Percentiles rank a stretch among this genome's conserved stretches.
Evolutionary conservation across 495 filamentous ascomycete genomes (phyloP).

Genomic region (Penicillium bialowiezense): DNA sequence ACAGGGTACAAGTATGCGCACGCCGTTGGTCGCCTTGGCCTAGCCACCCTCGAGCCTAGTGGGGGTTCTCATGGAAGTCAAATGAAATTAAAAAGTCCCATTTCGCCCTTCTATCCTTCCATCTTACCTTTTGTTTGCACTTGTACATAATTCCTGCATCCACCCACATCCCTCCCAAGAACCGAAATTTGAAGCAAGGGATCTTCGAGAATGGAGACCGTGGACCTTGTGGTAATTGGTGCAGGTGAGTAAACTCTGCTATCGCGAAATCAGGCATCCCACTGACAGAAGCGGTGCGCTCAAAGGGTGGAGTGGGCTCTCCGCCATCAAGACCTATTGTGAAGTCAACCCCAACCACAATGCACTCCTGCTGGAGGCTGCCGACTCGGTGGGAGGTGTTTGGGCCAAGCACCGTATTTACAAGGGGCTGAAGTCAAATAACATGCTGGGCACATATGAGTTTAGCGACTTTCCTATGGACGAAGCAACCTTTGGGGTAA

Average conservation of each 20-base stretch:
- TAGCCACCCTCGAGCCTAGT: too few species aligned
- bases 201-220: slow-evolving; percentile 15
- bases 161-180: neutral
- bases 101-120: neutral
- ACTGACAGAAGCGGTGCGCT: neutral
- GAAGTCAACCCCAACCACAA: slow-evolving; percentile 49
- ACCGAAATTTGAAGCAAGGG: neutral
- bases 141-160: slow-evolving; percentile 7
- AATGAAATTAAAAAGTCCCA: neutral
- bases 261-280: neutral
- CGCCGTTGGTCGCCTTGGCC: neutral
- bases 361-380: slow-evolving; percentile 53
- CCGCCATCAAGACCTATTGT: slow-evolving; percentile 57
- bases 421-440: slow-evolving; percentile 64
- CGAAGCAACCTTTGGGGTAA: slow-evolving; percentile 54
- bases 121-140: neutral
- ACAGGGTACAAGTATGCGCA: neutral
- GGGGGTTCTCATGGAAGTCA: neutral
- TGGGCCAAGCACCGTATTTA: slow-evolving; percentile 68
- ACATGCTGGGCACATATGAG: slow-evolving; percentile 63
- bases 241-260: slow-evolving; percentile 34
- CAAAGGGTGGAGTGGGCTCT: slow-evolving; percentile 58
- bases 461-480: slow-evolving; percentile 75
- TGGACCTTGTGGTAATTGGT: slow-evolving; percentile 43
- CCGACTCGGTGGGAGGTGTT: slow-evolving; percentile 61